Base-by-base conservation (phyloP, 2,329 filamentous ascomycete genomes). In the Xylariaceae sp. region DNA sequence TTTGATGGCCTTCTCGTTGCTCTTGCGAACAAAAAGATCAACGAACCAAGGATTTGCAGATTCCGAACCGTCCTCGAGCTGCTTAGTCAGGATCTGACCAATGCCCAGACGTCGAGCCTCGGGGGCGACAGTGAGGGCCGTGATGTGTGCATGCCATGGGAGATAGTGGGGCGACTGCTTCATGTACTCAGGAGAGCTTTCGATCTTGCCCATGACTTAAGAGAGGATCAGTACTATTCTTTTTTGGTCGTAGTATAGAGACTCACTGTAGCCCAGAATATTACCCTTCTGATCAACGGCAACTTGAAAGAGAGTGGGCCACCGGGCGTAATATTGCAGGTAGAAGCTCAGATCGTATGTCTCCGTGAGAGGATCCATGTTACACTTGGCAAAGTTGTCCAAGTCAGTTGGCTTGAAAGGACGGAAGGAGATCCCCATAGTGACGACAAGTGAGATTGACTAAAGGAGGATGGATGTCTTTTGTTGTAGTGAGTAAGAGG, bases 81-180 rank as follows among this genome's bases (percentile, higher is more conserved):
- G 83, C 59, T 86, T 79, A 0, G 86, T 90, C 29, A 98, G 76
- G 37, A 86, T 84, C 48, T 86, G 88, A 40, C 92, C 93, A 58
- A 96, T 86, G 14, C 93, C 92, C 14, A 93, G 77, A 35, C 93
- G 81, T 22, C 93, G 84, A 40, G 89, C 89, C 45, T 85, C 82
- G 0, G 93, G 93, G 1, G 92, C 85, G 17, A 98, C 88, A 0
- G 93, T 97, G 41, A 98, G 76, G 27, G 92, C 93, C 4, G 93
- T 98, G 63, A 98, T 95, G 69, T 98, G 93, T 17, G 90, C 92
- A 71, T 98, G 93, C 88, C 90, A 97, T n/a, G 92, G 92, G n/a
- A 95, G 85, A 70, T 94, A 95, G 70, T 96, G 90, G 60, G 85
- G 77, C 40, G 88, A 93, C 60, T 82, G 82, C 48, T 81, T 77